Percentiles rank a stretch among this genome's conserved stretches.
Evolutionary conservation across 352 stramenopile species (phyloP).

Genomic region (Phytophthora agathidicida): DNA sequence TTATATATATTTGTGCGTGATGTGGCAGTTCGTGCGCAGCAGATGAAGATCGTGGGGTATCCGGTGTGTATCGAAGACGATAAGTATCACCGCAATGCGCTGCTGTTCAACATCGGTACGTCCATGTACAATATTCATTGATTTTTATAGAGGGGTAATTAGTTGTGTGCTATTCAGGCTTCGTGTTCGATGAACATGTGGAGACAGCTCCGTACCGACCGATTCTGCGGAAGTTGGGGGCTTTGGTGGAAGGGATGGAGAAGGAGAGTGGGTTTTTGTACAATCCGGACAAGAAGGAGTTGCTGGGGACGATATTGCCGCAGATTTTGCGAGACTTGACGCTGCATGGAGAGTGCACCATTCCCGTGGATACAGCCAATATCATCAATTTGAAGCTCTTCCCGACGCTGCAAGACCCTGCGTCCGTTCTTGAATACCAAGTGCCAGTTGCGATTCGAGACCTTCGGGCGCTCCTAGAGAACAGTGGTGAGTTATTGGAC

Average conservation of each 20-base stretch:
- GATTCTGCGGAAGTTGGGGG: constrained; percentile 86
- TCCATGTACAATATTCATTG: neutral
- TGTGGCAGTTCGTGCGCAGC: constrained; percentile 62
- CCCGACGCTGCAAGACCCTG: constrained; percentile 70
- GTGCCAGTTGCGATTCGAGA: constrained; percentile 85
- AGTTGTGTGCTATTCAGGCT: constrained; percentile 36
- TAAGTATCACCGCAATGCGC: constrained; percentile 90
- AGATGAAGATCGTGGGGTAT: constrained; percentile 89
- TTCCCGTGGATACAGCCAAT: constrained; percentile 83
- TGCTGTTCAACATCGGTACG: constrained; percentile 88
- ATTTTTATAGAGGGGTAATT: neutral
- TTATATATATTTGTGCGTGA: neutral
- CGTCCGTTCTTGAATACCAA: constrained; percentile 82
- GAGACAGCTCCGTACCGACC: constrained; percentile 81
- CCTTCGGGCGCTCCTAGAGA: constrained; percentile 69
- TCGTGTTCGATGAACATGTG: constrained; percentile 83
- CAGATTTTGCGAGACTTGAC: constrained; percentile 79
- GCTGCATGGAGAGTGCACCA: constrained; percentile 78
- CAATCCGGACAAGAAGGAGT: constrained; percentile 63
- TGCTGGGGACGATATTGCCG: constrained; percentile 69
- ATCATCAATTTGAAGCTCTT: constrained; percentile 91
- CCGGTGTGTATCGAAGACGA: constrained; percentile 89
- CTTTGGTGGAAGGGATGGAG: constrained; percentile 88
- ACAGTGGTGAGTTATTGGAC: constrained; percentile 56
- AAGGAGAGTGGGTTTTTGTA: constrained; percentile 87